Percentiles rank a stretch among this genome's conserved stretches.
phyloP scores from a whole-genome alignment of 2,329 filamentous ascomycete species.

The Dactylonectria estremocensis region DNA sequence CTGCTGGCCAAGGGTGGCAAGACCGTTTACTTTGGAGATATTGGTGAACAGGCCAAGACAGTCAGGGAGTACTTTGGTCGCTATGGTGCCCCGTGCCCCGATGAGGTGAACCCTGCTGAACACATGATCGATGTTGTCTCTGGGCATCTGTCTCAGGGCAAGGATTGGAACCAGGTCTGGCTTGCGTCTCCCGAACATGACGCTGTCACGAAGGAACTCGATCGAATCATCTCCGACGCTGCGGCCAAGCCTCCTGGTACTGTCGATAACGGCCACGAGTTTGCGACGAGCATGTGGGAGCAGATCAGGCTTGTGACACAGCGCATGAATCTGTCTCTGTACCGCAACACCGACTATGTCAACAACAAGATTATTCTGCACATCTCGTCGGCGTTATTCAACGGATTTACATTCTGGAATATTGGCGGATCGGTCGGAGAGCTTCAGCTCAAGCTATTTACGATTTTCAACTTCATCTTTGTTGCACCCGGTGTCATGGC shows the following conservation, averaged over 20 bases:
- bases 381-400: conserved; percentile 69
- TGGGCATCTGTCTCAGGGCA: too few relatives aligned
- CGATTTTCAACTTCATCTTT: too few relatives aligned
- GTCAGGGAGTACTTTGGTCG: conserved; percentile 76
- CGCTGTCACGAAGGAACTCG: conserved; percentile 72
- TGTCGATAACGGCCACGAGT: conserved; percentile 73
- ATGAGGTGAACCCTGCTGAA: conserved; percentile 79
- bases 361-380: conserved; percentile 75
- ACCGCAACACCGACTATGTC: conserved; percentile 77
- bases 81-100: conserved; percentile 74
- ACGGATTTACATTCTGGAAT: conserved; percentile 75
- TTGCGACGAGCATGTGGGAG: conserved; percentile 76
- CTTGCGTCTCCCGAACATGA: conserved; percentile 73
- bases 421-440: conserved; percentile 66
- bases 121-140: conserved; percentile 81
- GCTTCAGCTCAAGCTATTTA: conserved; percentile 70
- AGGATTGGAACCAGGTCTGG: conserved; percentile 81
- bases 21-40: conserved; percentile 78
- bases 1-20: conserved; percentile 76
- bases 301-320: conserved; percentile 76
- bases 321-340: conserved; percentile 75
- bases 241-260: conserved; percentile 59
- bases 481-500: too few relatives aligned
- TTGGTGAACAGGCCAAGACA: conserved; percentile 69
- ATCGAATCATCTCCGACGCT: conserved; percentile 71